Evolutionary conservation across 176 grass and related monocot species (phyloP), one percentile per base, ranked within the genome.

Genomic region (Ensete glaucum): DNA sequence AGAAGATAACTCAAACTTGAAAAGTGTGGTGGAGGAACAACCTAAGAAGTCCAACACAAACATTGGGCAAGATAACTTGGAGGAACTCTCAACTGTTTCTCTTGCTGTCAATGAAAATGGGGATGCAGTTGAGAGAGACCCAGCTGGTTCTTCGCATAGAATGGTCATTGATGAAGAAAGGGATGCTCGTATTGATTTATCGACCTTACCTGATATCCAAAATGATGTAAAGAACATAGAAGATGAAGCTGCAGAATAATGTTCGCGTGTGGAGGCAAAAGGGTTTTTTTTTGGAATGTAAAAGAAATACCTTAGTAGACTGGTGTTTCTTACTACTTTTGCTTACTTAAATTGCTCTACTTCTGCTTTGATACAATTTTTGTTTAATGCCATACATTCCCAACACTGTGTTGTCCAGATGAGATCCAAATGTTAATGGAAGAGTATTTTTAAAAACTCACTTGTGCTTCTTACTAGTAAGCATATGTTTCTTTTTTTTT

Each of bases 171-270:
- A 74, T 17, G 15, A 48, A 59, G 73, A 49, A 58, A 75, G 53
- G 21, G 73, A 48, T 59, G 22, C 73, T 49, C 73, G 54, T 11
- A 9, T 75, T 34, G 73, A 64, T 76, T 27, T 76, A 23, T 62
- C 16, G n/a, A 76, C 74, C 27, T 63, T 76, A 16, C 74, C 58
- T 14, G 74, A 64, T 19, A 23, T 64, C 21, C 34, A 13, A 23
- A 51, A 13, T 23, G 54, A 49, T 57, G 15, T 34, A n/a, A 75
- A n/a, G 16, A 75, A 25, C 73, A 43, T 75, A 7, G 73, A n/a
- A 43, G 73, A 75, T 59, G 53, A 75, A 27, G 73, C 73, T 75
- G 73, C 73, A 75, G 73, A 75, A n/a, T 75, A 54, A 53, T 75
- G 54, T 65, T 65, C 11, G 26, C 25, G 9, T 22, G 19, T 63